Conservation (phyloP, 179 eudicot genomes). For the Nepenthes alata region DNA sequence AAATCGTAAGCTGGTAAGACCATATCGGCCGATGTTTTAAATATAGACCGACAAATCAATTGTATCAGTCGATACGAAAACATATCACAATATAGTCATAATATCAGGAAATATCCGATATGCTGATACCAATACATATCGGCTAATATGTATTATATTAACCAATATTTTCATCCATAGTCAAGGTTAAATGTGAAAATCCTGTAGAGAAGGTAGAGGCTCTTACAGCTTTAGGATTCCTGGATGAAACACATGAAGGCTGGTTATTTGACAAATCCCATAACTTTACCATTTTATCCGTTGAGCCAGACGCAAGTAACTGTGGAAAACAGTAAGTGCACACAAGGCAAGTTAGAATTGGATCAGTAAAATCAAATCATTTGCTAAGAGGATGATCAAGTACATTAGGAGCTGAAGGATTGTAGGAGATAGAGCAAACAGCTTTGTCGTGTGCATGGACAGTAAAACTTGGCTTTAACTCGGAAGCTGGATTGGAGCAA, state of each 20-base stretch:
- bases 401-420: constrained; percentile 63
- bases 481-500: constrained; percentile 40
- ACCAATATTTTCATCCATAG: too few relatives aligned
- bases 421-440: constrained; percentile 64
- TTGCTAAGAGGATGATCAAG: constrained; percentile 1
- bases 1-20: too few relatives aligned
- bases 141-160: too few relatives aligned
- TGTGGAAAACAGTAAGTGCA: constrained; percentile 21
- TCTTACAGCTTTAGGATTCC: constrained; percentile 77
- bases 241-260: constrained; percentile 69
- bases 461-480: constrained; percentile 54
- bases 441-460: constrained; percentile 95
- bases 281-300: constrained; percentile 77
- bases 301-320: constrained; percentile 92
- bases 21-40: neutral
- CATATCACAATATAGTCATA: too few relatives aligned
- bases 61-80: neutral
- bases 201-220: neutral
- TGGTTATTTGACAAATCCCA: constrained; percentile 83
- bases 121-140: too few relatives aligned
- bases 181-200: too few relatives aligned
- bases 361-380: neutral
- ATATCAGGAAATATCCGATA: too few relatives aligned
- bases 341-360: neutral
- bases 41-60: neutral